phyloP scores from a whole-genome alignment of 192 early-diverging fungal species.

The Rhizophagus prolifer region DNA sequence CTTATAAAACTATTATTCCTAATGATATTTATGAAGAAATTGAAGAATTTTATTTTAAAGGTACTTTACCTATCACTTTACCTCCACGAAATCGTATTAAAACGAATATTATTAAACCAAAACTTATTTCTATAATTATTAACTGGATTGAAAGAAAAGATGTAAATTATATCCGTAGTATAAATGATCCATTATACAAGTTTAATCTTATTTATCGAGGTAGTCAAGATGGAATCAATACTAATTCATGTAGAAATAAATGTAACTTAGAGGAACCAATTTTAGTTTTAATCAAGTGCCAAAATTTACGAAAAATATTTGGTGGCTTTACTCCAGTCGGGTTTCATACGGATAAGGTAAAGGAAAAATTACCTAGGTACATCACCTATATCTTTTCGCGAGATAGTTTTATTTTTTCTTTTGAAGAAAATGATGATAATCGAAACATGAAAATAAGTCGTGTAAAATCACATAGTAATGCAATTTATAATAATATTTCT shows the following conservation, averaged over 20 bases:
- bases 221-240: conserved; percentile 2
- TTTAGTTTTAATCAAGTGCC: too few species aligned
- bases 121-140: background rate
- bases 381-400: too few species aligned
- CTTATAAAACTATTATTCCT: conserved; percentile 5
- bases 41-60: background rate
- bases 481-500: background rate
- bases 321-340: background rate
- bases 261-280: too few species aligned
- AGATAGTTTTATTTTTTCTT: too few species aligned
- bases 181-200: background rate
- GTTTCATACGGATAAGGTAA: background rate
- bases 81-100: background rate
- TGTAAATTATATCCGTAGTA: background rate
- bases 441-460: too few species aligned
- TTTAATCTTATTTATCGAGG: conserved; percentile 15
- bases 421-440: too few species aligned
- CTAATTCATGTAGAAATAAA: too few species aligned
- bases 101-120: conserved; percentile 1
- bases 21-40: background rate
- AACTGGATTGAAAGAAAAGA: conserved; percentile 6
- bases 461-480: background rate
- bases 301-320: too few species aligned
- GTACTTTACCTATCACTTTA: too few species aligned
- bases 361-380: too few species aligned